Conservation (phyloP, 1,139 yeast genomes). For the Kurtzmaniella quercitrusa region DNA sequence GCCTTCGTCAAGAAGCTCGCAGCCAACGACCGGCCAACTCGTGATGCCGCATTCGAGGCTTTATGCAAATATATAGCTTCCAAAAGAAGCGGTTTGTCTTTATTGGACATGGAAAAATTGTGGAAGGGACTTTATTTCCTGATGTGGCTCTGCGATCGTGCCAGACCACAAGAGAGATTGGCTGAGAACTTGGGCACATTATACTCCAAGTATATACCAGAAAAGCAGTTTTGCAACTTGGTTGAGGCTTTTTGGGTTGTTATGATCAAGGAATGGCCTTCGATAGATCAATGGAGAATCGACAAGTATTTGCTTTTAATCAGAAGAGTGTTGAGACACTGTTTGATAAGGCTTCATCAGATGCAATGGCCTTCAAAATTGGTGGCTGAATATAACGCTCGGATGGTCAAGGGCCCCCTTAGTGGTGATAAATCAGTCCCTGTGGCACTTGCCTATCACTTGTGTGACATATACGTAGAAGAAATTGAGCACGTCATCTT, state of each 20-base stretch:
- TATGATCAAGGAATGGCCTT: slow-evolving; percentile 78
- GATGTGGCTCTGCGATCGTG: slow-evolving; percentile 96
- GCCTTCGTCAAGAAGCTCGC: slow-evolving; percentile 77
- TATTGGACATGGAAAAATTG: slow-evolving; percentile 66
- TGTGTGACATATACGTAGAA: slow-evolving; percentile 79
- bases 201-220: slow-evolving; percentile 44
- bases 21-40: slow-evolving; percentile 68
- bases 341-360: slow-evolving; percentile 50
- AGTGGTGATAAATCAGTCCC: slow-evolving; percentile 61
- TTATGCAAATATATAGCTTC: slow-evolving; percentile 55
- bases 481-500: slow-evolving; percentile 71
- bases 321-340: slow-evolving; percentile 70
- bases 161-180: slow-evolving; percentile 82
- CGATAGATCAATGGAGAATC: slow-evolving; percentile 78
- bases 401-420: slow-evolving; percentile 43
- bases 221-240: slow-evolving; percentile 44
- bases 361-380: slow-evolving; percentile 55
- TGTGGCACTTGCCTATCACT: slow-evolving; percentile 77
- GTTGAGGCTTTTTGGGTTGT: slow-evolving; percentile 80
- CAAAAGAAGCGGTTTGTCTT: slow-evolving; percentile 16
- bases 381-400: slow-evolving; percentile 43
- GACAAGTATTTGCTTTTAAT: slow-evolving; percentile 82
- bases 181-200: slow-evolving; percentile 72
- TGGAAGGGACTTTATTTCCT: slow-evolving; percentile 93
- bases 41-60: slow-evolving; percentile 74